A percentile compares a stretch with the other conserved stretches of the same genome.
Conservation (phyloP, 1,139 yeast species). For the Pneumocystis wakefieldiae region DNA sequence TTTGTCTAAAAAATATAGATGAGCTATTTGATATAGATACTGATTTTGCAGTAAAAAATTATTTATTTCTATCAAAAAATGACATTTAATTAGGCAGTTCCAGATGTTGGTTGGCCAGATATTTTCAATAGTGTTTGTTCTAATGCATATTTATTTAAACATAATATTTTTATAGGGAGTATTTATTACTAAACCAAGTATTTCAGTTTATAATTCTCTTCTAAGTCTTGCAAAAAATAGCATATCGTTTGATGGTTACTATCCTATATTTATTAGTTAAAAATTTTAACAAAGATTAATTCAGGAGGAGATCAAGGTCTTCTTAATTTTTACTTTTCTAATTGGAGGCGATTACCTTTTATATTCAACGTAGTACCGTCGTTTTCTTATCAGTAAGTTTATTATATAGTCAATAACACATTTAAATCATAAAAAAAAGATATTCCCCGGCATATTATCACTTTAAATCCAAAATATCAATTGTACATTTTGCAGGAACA, state of each 20-base stretch:
- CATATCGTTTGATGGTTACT: constrained; percentile 45
- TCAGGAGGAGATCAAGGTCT: constrained; percentile 88
- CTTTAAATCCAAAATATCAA: constrained; percentile 40
- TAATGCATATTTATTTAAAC: constrained; percentile 1
- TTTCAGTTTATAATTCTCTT: constrained; percentile 33
- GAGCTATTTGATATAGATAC: constrained; percentile 28
- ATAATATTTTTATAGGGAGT: constrained; percentile 43
- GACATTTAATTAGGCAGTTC: constrained; percentile 47
- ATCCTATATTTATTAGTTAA: background rate
- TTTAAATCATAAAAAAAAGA: background rate
- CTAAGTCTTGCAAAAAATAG: constrained; percentile 26
- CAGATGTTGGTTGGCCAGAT: constrained; percentile 94
- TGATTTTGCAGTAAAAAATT: constrained; percentile 13
- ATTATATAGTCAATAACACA: background rate
- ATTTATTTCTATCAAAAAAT: background rate
- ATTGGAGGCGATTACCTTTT: constrained; percentile 62
- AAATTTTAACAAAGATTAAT: background rate
- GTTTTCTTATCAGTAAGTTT: constrained; percentile 46
- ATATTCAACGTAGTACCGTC: constrained; percentile 75
- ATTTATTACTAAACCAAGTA: constrained; percentile 48
- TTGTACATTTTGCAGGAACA: constrained; percentile 71
- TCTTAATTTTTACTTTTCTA: constrained; percentile 59
- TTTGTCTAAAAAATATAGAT: constrained; percentile 39
- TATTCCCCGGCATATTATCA: constrained; percentile 59
- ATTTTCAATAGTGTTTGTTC: constrained; percentile 42